A percentile compares a stretch with the other conserved stretches of the same genome.
Evolutionary conservation across 192 early-diverging fungal genomes (phyloP).

Genomic region (Backusella psychrophila): DNA sequence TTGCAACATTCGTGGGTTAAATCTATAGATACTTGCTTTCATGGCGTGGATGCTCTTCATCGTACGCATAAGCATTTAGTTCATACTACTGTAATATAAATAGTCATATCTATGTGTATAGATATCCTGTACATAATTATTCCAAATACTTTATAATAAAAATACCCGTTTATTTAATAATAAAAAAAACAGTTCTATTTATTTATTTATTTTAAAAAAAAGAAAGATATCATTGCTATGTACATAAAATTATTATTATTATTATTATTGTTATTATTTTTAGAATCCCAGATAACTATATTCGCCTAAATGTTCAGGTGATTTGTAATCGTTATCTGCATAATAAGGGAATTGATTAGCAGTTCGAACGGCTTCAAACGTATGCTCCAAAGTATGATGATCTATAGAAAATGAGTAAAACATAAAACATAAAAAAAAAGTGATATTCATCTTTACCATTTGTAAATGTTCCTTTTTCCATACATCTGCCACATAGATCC

Average conservation of each 20-base stretch:
- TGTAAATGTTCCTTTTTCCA: constrained; percentile 49
- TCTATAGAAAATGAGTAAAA: constrained; percentile 11
- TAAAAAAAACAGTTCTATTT: not conserved
- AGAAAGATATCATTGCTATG: not conserved
- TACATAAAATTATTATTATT: not conserved
- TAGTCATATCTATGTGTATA: not conserved
- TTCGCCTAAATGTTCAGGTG: constrained; percentile 33
- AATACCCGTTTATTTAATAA: not conserved
- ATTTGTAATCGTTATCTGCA: constrained; percentile 37
- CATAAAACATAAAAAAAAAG: too few relatives aligned
- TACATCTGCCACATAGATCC: constrained; percentile 69
- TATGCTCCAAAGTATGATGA: constrained; percentile 34
- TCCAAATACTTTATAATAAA: too few relatives aligned
- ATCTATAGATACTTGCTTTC: constrained; percentile 53
- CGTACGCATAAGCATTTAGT: constrained; percentile 10
- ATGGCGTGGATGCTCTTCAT: not conserved
- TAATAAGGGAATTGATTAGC: constrained; percentile 37
- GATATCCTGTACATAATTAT: too few relatives aligned
- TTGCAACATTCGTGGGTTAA: constrained; percentile 74
- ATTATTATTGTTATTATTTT: too few relatives aligned
- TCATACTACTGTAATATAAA: not conserved
- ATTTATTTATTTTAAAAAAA: not conserved
- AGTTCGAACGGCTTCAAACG: constrained; percentile 33
- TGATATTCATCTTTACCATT: constrained; percentile 30
- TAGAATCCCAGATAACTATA: constrained; percentile 36